These are phyloP conservation scores for Clonostachys solani DNA, from an alignment of 2,329 filamentous ascomycete species.

Conservation along the genomic window DNA sequence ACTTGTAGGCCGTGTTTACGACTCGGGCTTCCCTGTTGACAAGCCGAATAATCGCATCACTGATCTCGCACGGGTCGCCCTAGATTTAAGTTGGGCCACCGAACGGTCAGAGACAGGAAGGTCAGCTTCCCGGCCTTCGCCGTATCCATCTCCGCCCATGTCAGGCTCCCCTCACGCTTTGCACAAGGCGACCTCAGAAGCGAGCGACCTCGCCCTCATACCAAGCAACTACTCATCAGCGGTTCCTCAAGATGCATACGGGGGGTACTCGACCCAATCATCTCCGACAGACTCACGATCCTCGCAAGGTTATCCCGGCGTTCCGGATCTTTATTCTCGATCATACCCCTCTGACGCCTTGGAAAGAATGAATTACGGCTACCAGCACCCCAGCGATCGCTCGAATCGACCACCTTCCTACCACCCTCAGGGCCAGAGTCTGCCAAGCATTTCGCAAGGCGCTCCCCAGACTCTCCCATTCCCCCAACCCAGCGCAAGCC, in stretches of 20 bases:
- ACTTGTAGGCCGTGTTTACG: too few relatives aligned
- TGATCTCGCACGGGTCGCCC: too few relatives aligned
- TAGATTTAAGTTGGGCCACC: too few relatives aligned
- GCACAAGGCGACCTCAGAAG: constrained; percentile 54
- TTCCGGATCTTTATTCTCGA: neutral
- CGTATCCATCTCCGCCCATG: constrained; percentile 72
- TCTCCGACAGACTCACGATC: constrained; percentile 12
- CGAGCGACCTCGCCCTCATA: constrained; percentile 46
- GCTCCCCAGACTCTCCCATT: too few relatives aligned
- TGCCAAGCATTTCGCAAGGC: constrained; percentile 3
- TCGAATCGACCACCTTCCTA: constrained; percentile 2
- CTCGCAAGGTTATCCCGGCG: neutral
- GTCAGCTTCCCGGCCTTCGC: constrained; percentile 29
- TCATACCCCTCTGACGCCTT: neutral
- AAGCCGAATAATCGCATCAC: too few relatives aligned
- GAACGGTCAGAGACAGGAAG: neutral
- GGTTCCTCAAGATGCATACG: constrained; percentile 45
- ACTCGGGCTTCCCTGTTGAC: too few relatives aligned
- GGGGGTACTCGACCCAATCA: constrained; percentile 25
- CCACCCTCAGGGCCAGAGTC: constrained; percentile 1
- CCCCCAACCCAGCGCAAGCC: too few relatives aligned
- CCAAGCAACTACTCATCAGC: constrained; percentile 36
- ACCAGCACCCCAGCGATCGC: constrained; percentile 1
- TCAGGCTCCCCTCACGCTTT: constrained; percentile 63
- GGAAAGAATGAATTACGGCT: constrained; percentile 1